Evolutionary conservation across 1,284 basidiomycete species (phyloP).

Genomic region (Rhodotorula sp.): DNA sequence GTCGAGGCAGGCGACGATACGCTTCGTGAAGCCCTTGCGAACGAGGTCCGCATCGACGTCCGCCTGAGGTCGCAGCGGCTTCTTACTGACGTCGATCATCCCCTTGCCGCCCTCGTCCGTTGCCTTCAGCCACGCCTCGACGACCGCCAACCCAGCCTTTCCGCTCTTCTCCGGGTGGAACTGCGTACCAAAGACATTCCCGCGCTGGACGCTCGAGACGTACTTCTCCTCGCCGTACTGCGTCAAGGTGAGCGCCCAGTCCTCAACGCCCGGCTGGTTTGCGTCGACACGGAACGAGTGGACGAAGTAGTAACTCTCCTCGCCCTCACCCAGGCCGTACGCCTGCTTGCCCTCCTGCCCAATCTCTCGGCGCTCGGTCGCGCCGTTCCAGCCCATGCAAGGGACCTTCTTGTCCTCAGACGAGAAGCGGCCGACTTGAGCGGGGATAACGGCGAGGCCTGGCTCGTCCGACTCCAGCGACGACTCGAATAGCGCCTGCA

Average conservation of each 20-base stretch:
- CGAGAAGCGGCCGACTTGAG: slow-evolving; percentile 66
- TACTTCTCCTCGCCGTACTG: slow-evolving; percentile 95
- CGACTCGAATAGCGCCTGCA: slow-evolving; percentile 88
- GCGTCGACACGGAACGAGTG: slow-evolving; percentile 89
- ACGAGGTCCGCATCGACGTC: slow-evolving; percentile 41
- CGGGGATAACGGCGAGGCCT: slow-evolving; percentile 73
- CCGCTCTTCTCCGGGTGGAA: slow-evolving; percentile 99
- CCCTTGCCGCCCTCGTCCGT: slow-evolving; percentile 39
- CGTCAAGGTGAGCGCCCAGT: slow-evolving; percentile 81
- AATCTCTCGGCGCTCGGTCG: slow-evolving; percentile 49
- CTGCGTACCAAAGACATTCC: slow-evolving; percentile 90
- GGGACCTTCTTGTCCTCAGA: slow-evolving; percentile 79
- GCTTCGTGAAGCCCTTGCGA: slow-evolving; percentile 72
- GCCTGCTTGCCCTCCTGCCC: slow-evolving; percentile 52
- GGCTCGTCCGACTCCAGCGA: slow-evolving; percentile 68
- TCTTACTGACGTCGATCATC: slow-evolving; percentile 33
- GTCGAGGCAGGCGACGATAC: slow-evolving; percentile 97
- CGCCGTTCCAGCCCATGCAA: slow-evolving; percentile 96
- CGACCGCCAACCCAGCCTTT: slow-evolving; percentile 76
- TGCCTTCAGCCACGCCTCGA: slow-evolving; percentile 77
- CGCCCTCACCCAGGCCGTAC: slow-evolving; percentile 49
- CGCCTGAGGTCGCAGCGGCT: slow-evolving; percentile 15
- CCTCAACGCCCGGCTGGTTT: slow-evolving; percentile 55
- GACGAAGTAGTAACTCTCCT: slow-evolving; percentile 86
- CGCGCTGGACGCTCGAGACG: slow-evolving; percentile 75